phyloP scores from a whole-genome alignment of 352 stramenopile genomes.

The Pythium scleroteichum region DNA sequence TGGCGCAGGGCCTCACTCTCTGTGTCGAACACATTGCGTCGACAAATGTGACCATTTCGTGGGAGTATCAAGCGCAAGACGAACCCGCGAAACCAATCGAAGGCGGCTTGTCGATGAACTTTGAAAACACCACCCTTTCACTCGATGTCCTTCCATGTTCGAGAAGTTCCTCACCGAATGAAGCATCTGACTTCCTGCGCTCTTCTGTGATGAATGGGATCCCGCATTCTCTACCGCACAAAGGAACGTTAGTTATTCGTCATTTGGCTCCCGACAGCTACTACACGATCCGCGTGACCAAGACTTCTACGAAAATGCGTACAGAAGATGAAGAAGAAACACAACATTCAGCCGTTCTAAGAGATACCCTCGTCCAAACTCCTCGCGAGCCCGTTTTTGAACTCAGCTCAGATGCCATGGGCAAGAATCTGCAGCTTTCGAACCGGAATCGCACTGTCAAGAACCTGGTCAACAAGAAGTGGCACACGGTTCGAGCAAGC shows the following conservation, averaged over 20 bases:
- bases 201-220: background rate
- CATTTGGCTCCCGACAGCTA: conserved; percentile 20
- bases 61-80: conserved; percentile 1
- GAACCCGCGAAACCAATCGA: background rate
- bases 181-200: background rate
- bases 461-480: conserved; percentile 90
- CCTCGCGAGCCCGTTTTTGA: conserved; percentile 63
- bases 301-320: conserved; percentile 3
- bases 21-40: conserved; percentile 16
- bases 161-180: background rate
- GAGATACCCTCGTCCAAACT: conserved; percentile 33
- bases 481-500: conserved; percentile 78
- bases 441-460: conserved; percentile 80
- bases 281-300: conserved; percentile 24
- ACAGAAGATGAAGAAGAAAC: background rate
- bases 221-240: conserved; percentile 16
- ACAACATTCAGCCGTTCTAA: background rate
- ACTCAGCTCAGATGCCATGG: conserved; percentile 55
- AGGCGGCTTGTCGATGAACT: background rate
- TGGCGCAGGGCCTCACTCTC: background rate
- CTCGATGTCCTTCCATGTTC: background rate
- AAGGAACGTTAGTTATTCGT: conserved; percentile 15
- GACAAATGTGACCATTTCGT: conserved; percentile 16
- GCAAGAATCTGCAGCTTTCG: conserved; percentile 77
- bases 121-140: conserved; percentile 2